phyloP scores from a whole-genome alignment of 768 basidiomycete species.

The Naganishia friedmannii region DNA sequence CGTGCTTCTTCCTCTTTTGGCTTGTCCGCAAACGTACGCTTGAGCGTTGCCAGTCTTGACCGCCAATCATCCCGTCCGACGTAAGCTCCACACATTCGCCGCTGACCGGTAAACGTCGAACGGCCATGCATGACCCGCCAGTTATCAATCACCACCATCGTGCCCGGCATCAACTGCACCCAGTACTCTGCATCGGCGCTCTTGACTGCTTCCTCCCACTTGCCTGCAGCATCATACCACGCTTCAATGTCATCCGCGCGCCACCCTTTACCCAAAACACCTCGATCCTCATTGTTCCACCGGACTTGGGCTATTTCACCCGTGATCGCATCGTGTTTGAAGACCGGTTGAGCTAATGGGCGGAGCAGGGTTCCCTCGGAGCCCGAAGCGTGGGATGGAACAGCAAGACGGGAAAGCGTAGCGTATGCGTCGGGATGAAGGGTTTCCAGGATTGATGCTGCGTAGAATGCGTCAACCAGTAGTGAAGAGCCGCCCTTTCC shows the following conservation, averaged over 20 bases:
- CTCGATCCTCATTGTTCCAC: constrained; percentile 94
- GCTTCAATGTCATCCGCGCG: constrained; percentile 64
- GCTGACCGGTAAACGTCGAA: constrained; percentile 79
- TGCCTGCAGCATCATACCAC: constrained; percentile 81
- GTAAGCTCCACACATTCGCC: constrained; percentile 95
- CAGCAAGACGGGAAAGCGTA: constrained; percentile 64
- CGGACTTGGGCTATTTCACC: constrained; percentile 71
- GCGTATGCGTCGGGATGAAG: constrained; percentile 69
- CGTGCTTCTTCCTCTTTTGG: constrained; percentile 16
- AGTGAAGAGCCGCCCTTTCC: constrained; percentile 82
- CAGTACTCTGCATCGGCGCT: constrained; percentile 84
- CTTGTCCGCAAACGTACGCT: constrained; percentile 29
- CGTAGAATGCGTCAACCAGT: constrained; percentile 94
- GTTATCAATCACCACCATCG: constrained; percentile 84
- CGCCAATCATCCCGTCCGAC: constrained; percentile 85
- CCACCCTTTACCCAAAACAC: constrained; percentile 61
- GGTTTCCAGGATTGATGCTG: constrained; percentile 72
- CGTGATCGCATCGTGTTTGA: constrained; percentile 63
- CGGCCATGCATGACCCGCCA: constrained; percentile 91
- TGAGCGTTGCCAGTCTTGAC: constrained; percentile 61
- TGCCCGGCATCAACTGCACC: constrained; percentile 84
- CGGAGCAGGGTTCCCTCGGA: constrained; percentile 56
- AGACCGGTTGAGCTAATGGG: constrained; percentile 65
- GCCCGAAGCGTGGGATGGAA: constrained; percentile 87
- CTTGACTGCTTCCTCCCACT: constrained; percentile 72